Conservation (phyloP, 2,329 filamentous ascomycete genomes). For the Leptodontidium sp. region DNA sequence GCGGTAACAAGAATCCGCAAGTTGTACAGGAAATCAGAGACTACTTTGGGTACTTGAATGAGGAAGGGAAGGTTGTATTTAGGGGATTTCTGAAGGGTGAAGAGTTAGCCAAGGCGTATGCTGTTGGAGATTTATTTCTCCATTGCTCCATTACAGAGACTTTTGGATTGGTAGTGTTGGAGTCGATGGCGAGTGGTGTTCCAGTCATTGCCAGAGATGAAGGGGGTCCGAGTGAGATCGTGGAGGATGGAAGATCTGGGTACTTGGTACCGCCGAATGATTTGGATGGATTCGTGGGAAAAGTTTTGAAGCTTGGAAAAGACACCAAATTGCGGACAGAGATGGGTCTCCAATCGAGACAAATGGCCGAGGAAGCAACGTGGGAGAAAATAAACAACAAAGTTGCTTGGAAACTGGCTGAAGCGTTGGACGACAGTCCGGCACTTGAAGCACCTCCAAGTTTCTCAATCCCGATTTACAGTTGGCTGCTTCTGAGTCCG, state of each 20-base stretch:
- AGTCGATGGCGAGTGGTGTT: conserved; percentile 75
- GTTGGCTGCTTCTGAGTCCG: conserved; percentile 37
- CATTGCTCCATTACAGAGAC: conserved; percentile 77
- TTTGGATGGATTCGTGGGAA: conserved; percentile 63
- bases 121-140: conserved; percentile 73
- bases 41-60: conserved; percentile 61
- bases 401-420: conserved; percentile 69
- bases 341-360: conserved; percentile 59
- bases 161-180: conserved; percentile 74
- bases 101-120: conserved; percentile 70
- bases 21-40: conserved; percentile 68
- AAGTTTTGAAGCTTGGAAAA: conserved; percentile 58
- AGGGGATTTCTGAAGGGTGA: conserved; percentile 70
- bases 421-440: conserved; percentile 41
- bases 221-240: conserved; percentile 73
- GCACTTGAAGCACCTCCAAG: not conserved
- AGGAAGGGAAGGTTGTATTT: conserved; percentile 66
- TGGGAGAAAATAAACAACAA: conserved; percentile 78
- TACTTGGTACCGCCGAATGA: conserved; percentile 68
- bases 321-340: conserved; percentile 53
- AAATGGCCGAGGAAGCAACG: conserved; percentile 67
- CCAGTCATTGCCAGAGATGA: conserved; percentile 74
- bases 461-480: conserved; percentile 37
- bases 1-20: conserved; percentile 70
- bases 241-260: conserved; percentile 65